These are phyloP conservation scores for Taphrina confusa DNA, from an alignment of 1,139 yeast species.

Conservation along the genomic window DNA sequence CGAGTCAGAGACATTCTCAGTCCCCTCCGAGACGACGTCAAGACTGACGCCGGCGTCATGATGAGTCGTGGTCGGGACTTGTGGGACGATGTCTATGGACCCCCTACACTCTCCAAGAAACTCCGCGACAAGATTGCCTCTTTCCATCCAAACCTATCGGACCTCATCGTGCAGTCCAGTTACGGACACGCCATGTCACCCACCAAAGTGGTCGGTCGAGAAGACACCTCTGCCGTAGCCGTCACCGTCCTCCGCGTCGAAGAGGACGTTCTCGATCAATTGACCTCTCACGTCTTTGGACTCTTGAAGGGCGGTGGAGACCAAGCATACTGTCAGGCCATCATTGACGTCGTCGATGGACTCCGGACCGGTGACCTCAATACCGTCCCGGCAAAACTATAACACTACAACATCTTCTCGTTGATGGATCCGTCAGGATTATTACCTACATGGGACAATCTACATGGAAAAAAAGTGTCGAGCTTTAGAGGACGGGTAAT, in stretches of 20 bases:
- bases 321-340: slow-evolving; percentile 21
- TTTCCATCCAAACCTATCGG: slow-evolving; percentile 25
- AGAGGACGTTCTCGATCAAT: slow-evolving; percentile 29
- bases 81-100: slow-evolving; percentile 32
- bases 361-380: slow-evolving; percentile 5
- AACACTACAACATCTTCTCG: too few species aligned
- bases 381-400: not conserved
- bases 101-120: slow-evolving; percentile 8
- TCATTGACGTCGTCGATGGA: slow-evolving; percentile 32
- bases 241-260: slow-evolving; percentile 30
- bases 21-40: slow-evolving; percentile 8
- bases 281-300: slow-evolving; percentile 32
- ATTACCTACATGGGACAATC: too few species aligned
- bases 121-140: slow-evolving; percentile 16
- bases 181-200: slow-evolving; percentile 31
- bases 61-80: slow-evolving; percentile 14
- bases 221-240: slow-evolving; percentile 30
- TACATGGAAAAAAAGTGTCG: too few species aligned
- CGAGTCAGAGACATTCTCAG: not conserved
- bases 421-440: too few species aligned
- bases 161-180: slow-evolving; percentile 22
- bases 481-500: too few species aligned
- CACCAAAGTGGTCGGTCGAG: slow-evolving; percentile 14
- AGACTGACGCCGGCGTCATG: not conserved
- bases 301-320: slow-evolving; percentile 30